Evolutionary conservation across 805 yeast species (phyloP).

Genomic region (Nakazawaea populi): DNA sequence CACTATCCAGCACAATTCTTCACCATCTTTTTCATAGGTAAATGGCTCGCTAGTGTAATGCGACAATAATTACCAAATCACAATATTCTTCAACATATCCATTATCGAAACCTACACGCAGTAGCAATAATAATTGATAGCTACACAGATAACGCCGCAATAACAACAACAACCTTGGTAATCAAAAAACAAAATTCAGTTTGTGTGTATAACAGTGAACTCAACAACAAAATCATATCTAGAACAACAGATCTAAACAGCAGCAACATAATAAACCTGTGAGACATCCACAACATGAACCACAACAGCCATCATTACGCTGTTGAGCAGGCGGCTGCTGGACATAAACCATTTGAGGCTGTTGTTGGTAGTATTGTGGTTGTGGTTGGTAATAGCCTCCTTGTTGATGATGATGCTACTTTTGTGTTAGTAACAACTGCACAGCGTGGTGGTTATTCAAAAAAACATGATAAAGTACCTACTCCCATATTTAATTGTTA

Average conservation of each 20-base stretch:
- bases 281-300: slow-evolving; percentile 7
- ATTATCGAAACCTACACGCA: no score
- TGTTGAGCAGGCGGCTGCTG: slow-evolving; percentile 8
- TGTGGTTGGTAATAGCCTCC: slow-evolving; percentile 5
- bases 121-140: no score
- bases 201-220: background rate
- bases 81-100: no score
- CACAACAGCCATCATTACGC: slow-evolving; percentile 6
- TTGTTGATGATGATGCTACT: background rate
- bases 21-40: no score
- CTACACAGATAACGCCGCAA: no score
- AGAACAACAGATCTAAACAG: slow-evolving; percentile 4
- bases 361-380: slow-evolving; percentile 7
- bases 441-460: background rate
- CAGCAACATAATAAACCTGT: slow-evolving; percentile 8
- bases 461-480: background rate
- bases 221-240: background rate
- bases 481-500: background rate
- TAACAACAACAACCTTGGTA: no score
- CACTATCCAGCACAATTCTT: no score
- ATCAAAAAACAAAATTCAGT: no score
- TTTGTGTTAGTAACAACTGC: background rate
- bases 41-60: no score
- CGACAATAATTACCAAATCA: no score
- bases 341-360: slow-evolving; percentile 6